Conservation (phyloP, 129 eudicot genomes). For the Deinandra increscens region DNA sequence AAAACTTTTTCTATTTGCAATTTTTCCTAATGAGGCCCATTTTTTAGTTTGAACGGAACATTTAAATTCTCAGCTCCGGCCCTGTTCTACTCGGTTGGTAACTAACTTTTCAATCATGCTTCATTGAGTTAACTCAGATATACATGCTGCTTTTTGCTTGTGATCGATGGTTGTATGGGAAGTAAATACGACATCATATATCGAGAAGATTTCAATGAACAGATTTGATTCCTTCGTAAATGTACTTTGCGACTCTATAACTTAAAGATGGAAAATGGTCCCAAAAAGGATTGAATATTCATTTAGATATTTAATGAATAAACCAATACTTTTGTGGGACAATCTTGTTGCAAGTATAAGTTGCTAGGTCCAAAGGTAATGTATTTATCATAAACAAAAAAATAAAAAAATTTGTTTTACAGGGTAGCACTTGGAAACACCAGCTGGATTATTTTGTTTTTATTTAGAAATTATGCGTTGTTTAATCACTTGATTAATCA, state of each 20-base stretch:
- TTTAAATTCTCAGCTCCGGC: too few species aligned
- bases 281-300: background rate
- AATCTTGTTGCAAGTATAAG: background rate
- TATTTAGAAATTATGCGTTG: slow-evolving; percentile 24
- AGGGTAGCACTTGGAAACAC: slow-evolving; percentile 37
- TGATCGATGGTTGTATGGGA: too few species aligned
- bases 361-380: slow-evolving; percentile 14
- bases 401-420: slow-evolving; percentile 24
- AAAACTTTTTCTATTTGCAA: too few species aligned
- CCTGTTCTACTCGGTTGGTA: too few species aligned
- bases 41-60: too few species aligned
- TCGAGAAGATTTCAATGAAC: too few species aligned
- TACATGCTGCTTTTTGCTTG: too few species aligned
- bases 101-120: too few species aligned
- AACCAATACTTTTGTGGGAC: slow-evolving; percentile 5
- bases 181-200: too few species aligned
- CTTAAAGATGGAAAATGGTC: background rate
- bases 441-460: slow-evolving; percentile 36
- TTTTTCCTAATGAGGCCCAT: too few species aligned
- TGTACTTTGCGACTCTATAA: background rate
- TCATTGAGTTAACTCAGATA: too few species aligned
- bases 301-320: background rate
- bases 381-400: slow-evolving; percentile 8
- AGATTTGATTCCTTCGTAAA: background rate
- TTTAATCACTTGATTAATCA: slow-evolving; percentile 34